Evolutionary conservation across 768 basidiomycete genomes (phyloP).

Genomic region (Suillus luteus): DNA sequence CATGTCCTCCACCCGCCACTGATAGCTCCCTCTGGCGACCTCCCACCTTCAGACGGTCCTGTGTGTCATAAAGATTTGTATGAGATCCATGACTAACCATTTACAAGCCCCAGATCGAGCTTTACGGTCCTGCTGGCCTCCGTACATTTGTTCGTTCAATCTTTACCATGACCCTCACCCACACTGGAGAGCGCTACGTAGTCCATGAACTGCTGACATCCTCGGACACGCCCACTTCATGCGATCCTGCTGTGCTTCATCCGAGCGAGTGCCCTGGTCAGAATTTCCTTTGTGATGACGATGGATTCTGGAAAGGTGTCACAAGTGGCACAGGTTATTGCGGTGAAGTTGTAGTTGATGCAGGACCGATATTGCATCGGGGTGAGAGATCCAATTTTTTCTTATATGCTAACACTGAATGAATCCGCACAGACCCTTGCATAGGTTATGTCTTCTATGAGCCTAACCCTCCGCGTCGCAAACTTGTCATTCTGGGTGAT

Average conservation of each 20-base stretch:
- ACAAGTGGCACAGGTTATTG: conserved; percentile 39
- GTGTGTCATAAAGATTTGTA: conserved; percentile 12
- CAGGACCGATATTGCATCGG: conserved; percentile 76
- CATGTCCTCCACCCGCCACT: conserved; percentile 53
- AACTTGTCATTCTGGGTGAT: conserved; percentile 78
- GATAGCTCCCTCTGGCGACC: conserved; percentile 18
- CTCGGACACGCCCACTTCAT: conserved; percentile 56
- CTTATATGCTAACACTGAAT: conserved; percentile 7
- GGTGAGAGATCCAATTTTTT: conserved; percentile 42
- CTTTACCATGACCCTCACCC: conserved; percentile 66
- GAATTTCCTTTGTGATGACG: conserved; percentile 54
- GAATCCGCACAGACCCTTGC: conserved; percentile 59
- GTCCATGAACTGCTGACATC: conserved; percentile 76
- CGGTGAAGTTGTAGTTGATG: conserved; percentile 60
- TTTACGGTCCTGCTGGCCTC: conserved; percentile 81
- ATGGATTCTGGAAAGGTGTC: conserved; percentile 71
- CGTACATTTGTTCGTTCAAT: conserved; percentile 73
- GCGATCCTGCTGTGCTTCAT: conserved; percentile 52
- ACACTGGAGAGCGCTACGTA: conserved; percentile 60
- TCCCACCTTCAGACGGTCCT: conserved; percentile 16
- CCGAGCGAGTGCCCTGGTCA: conserved; percentile 62
- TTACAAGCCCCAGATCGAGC: conserved; percentile 55
- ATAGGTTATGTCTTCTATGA: conserved; percentile 79
- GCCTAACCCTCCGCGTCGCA: conserved; percentile 47
- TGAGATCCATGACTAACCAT: conserved; percentile 2